Conservation (phyloP, 1,139 yeast genomes). For the Lodderomyces pseudojiufengensis region DNA sequence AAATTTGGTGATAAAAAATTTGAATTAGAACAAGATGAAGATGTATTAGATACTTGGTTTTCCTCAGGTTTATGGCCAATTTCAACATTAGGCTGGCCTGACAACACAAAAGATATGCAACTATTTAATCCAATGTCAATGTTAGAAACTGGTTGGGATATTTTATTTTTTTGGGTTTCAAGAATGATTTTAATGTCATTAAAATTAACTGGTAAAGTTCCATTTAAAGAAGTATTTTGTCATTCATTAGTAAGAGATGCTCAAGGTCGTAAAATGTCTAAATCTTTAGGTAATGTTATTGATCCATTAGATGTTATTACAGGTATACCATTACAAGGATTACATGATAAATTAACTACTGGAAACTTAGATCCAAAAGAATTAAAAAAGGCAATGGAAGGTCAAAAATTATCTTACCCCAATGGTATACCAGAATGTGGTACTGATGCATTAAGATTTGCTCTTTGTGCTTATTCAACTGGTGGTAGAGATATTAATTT, state of each 20-base stretch:
- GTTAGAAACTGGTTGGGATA: constrained; percentile 99
- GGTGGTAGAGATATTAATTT: constrained; percentile 98
- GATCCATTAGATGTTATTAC: constrained; percentile 92
- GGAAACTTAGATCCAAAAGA: constrained; percentile 94
- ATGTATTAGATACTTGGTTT: constrained; percentile 98
- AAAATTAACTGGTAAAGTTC: constrained; percentile 86
- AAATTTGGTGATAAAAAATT: constrained; percentile 70
- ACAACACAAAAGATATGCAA: constrained; percentile 67
- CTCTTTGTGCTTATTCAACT: constrained; percentile 96
- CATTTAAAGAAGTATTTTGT: constrained; percentile 95
- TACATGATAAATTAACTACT: constrained; percentile 69
- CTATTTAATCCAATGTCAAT: constrained; percentile 85
- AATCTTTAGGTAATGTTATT: constrained; percentile 92
- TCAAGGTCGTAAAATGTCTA: constrained; percentile 98
- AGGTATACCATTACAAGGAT: constrained; percentile 76
- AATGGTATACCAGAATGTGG: constrained; percentile 99
- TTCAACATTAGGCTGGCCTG: constrained; percentile 96
- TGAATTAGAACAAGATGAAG: constrained; percentile 91
- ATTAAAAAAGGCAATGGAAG: constrained; percentile 79
- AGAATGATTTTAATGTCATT: constrained; percentile 93
- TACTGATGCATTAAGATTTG: constrained; percentile 97
- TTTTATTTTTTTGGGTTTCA: constrained; percentile 96
- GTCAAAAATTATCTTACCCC: constrained; percentile 89
- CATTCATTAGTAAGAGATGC: constrained; percentile 98
- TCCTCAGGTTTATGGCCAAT: constrained; percentile 98